Percentiles rank a stretch among this genome's conserved stretches.
Conservation (phyloP, 345 rosid genomes). For the Conringia planisiliqua region DNA sequence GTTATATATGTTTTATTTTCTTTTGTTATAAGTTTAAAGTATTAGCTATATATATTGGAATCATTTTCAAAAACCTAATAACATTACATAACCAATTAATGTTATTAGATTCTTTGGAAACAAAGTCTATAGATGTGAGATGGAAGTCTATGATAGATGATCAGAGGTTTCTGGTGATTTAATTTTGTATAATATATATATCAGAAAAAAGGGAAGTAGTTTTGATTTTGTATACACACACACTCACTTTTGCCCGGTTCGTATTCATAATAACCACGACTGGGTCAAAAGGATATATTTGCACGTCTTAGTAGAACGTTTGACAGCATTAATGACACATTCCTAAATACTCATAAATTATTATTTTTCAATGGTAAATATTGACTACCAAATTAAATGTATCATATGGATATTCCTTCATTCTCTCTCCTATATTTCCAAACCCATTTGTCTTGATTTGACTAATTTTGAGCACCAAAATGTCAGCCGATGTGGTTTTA, state of each 20-base stretch:
- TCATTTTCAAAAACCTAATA: background rate
- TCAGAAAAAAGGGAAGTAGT: background rate
- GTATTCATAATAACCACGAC: constrained; percentile 10
- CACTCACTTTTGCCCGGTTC: background rate
- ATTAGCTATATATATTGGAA: background rate
- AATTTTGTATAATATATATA: background rate
- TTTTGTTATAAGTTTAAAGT: background rate
- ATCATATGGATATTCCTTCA: background rate
- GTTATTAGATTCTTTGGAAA: background rate
- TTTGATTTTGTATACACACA: background rate
- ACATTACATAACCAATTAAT: background rate
- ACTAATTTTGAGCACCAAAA: background rate
- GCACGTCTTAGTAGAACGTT: background rate
- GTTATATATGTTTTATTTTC: too few species aligned
- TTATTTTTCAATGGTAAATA: background rate
- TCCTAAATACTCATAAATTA: background rate
- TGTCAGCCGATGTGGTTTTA: background rate
- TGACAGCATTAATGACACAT: background rate
- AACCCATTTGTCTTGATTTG: background rate
- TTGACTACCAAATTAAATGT: constrained; percentile 8
- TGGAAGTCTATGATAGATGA: background rate
- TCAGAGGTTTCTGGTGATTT: background rate
- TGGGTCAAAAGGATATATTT: background rate
- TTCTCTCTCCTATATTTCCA: background rate
- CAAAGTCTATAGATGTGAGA: background rate